phyloP scores from a whole-genome alignment of 2,329 filamentous ascomycete species.

The Colletotrichum phormii region DNA sequence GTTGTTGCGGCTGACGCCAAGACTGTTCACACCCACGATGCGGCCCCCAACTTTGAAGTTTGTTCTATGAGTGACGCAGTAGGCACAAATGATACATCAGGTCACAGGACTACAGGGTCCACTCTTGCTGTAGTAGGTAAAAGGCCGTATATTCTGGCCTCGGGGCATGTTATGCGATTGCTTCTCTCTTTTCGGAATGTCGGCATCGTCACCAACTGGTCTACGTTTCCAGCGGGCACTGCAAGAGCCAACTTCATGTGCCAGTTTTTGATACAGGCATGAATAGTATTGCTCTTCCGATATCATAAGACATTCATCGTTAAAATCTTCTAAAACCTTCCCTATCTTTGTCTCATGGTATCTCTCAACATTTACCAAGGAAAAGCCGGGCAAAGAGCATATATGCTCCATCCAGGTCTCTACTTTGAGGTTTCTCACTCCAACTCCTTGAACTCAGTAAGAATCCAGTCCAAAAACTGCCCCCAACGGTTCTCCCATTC shows the following conservation, averaged over 20 bases:
- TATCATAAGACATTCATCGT: neutral
- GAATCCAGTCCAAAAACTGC: conserved; percentile 65
- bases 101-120: neutral
- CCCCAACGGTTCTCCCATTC: conserved; percentile 70
- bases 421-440: neutral
- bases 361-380: neutral
- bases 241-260: neutral
- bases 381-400: neutral
- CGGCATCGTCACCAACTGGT: too few species aligned
- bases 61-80: neutral
- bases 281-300: neutral
- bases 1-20: neutral
- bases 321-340: neutral
- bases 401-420: neutral
- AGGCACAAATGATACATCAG: neutral
- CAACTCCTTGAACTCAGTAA: conserved; percentile 44
- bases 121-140: too few species aligned
- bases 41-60: neutral
- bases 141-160: too few species aligned
- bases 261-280: neutral
- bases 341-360: neutral
- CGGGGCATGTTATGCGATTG: too few species aligned
- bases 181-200: too few species aligned
- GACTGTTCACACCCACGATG: neutral
- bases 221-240: too few species aligned